Conservation (phyloP, 176 grass and related monocot genomes). For the Oryza punctata region DNA sequence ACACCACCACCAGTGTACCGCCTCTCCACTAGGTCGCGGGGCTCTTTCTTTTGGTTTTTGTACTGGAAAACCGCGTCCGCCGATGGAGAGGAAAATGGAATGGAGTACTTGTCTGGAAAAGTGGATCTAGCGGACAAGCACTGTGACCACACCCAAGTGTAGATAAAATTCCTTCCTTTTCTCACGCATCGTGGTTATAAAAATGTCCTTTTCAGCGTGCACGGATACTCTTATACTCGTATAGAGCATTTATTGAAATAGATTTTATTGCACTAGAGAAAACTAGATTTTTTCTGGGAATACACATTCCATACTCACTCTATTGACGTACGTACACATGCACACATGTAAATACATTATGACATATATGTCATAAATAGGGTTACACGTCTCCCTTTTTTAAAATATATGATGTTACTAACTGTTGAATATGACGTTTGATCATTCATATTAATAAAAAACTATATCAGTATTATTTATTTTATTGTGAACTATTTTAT, state of each 20-base stretch:
- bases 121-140: conserved; percentile 32
- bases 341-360: too few species aligned
- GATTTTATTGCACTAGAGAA: not conserved
- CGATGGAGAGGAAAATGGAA: not conserved
- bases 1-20: conserved; percentile 37
- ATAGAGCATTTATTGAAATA: not conserved
- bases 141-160: not conserved
- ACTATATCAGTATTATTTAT: too few species aligned
- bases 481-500: too few species aligned
- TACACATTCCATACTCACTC: too few species aligned
- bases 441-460: too few species aligned
- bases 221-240: not conserved
- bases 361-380: too few species aligned
- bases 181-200: not conserved
- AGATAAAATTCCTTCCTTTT: not conserved
- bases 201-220: not conserved
- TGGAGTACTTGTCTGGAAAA: conserved; percentile 4
- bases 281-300: not conserved
- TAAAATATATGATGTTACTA: too few species aligned
- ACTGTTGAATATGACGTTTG: too few species aligned
- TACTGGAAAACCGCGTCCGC: conserved; percentile 42
- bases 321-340: too few species aligned
- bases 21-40: conserved; percentile 33
- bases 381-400: too few species aligned
- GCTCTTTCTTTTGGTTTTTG: conserved; percentile 25